Percentiles rank a stretch among this genome's conserved stretches.
Evolutionary conservation across 345 rosid genomes (phyloP).

Genomic region (Rhodamnia rubescens): DNA sequence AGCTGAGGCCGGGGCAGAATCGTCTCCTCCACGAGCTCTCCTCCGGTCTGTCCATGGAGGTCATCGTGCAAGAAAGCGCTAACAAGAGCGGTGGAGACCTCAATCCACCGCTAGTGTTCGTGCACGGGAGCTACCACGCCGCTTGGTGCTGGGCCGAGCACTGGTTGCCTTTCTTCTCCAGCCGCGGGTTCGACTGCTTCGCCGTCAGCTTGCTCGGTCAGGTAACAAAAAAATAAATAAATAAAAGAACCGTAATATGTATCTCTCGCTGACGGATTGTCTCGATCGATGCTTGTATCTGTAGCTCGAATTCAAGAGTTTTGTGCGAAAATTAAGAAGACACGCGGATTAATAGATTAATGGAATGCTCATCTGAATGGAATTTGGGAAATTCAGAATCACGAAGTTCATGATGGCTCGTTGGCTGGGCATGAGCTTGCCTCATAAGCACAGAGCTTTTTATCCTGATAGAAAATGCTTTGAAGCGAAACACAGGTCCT

Average conservation of each 20-base stretch:
- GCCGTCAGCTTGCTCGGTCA: constrained; percentile 77
- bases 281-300: background rate
- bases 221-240: constrained; percentile 20
- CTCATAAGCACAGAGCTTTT: too few relatives aligned
- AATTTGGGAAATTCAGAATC: background rate
- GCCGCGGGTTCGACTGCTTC: constrained; percentile 67
- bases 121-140: constrained; percentile 92
- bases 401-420: background rate
- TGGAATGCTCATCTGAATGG: background rate
- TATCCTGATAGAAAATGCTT: too few relatives aligned
- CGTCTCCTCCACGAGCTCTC: constrained; percentile 71
- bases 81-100: background rate
- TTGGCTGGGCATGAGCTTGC: background rate
- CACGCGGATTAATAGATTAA: too few relatives aligned
- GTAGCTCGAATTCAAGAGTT: background rate
- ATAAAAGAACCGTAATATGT: background rate
- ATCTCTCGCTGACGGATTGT: background rate
- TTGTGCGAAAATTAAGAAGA: background rate
- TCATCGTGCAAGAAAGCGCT: constrained; percentile 51
- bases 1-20: constrained; percentile 51
- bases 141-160: constrained; percentile 98
- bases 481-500: background rate
- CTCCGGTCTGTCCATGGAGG: constrained; percentile 74
- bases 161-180: constrained; percentile 83
- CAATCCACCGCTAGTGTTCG: constrained; percentile 61